These are phyloP conservation scores for Piromyces finnis DNA, from an alignment of 192 early-diverging fungal genomes.

Conservation along the genomic window DNA sequence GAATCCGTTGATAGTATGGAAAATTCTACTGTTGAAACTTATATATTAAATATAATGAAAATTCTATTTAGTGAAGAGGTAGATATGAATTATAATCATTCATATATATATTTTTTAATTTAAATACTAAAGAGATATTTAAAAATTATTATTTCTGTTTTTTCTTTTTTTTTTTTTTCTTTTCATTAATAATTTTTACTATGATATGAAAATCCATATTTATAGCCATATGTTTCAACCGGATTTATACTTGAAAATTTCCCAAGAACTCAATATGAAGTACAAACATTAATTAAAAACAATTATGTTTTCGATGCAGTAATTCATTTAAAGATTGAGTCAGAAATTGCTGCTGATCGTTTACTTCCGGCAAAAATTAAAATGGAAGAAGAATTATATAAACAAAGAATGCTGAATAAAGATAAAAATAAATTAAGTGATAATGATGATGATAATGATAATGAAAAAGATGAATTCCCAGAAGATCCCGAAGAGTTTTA, in stretches of 20 bases:
- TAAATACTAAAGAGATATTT: no score
- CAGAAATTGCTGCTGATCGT: neutral
- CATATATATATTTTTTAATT: no score
- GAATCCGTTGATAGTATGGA: neutral
- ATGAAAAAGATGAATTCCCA: neutral
- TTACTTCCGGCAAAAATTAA: neutral
- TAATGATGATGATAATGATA: neutral
- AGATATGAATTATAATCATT: no score
- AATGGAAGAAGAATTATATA: neutral
- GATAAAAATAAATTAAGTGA: neutral
- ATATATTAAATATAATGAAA: neutral
- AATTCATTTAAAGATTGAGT: neutral
- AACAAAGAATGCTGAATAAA: neutral
- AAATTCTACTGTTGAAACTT: neutral
- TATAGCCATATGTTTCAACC: neutral
- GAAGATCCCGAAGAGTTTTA: neutral
- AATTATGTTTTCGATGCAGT: neutral
- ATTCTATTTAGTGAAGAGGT: neutral
- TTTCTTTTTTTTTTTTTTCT: neutral
- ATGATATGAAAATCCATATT: no score
- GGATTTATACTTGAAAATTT: neutral
- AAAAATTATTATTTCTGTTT: no score
- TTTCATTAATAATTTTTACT: no score
- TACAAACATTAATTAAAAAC: neutral
- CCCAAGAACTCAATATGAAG: neutral